These are phyloP conservation scores for Spizellomyces sp. DNA, from an alignment of 192 early-diverging fungal genomes.

Conservation along the genomic window DNA sequence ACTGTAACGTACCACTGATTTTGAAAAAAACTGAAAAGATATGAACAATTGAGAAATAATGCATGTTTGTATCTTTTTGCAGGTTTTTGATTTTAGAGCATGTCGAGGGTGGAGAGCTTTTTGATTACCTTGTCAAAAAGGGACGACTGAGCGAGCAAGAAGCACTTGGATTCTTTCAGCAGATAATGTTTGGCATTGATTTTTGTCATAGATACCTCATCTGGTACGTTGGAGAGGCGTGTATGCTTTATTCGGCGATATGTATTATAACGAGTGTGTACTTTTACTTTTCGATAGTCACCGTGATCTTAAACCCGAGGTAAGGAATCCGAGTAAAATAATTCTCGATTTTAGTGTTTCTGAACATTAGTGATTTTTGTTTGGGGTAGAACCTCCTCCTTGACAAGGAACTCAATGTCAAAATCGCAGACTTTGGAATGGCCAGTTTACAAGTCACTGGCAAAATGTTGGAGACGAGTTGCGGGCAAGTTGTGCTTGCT, in stretches of 20 bases:
- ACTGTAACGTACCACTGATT: conserved; percentile 38
- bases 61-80: conserved; percentile 14
- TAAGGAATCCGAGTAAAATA: conserved; percentile 1
- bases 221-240: conserved; percentile 50
- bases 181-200: conserved; percentile 92
- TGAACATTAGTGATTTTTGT: too few species aligned
- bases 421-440: conserved; percentile 98
- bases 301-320: conserved; percentile 63
- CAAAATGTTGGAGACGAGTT: conserved; percentile 64
- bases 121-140: conserved; percentile 66
- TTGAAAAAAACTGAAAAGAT: too few species aligned
- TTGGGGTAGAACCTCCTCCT: conserved; percentile 67
- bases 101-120: conserved; percentile 73
- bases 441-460: conserved; percentile 64
- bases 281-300: conserved; percentile 35
- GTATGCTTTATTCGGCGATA: not conserved
- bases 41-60: not conserved
- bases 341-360: too few species aligned
- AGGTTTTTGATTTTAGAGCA: conserved; percentile 71
- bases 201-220: conserved; percentile 95
- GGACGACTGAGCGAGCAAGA: conserved; percentile 79
- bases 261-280: too few species aligned
- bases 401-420: conserved; percentile 89
- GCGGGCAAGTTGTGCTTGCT: conserved; percentile 56
- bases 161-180: conserved; percentile 91